Evolutionary conservation across 2,329 filamentous ascomycete genomes (phyloP), one percentile per base, ranked within the genome.

Genomic region (Paecilomyces fulvus): DNA sequence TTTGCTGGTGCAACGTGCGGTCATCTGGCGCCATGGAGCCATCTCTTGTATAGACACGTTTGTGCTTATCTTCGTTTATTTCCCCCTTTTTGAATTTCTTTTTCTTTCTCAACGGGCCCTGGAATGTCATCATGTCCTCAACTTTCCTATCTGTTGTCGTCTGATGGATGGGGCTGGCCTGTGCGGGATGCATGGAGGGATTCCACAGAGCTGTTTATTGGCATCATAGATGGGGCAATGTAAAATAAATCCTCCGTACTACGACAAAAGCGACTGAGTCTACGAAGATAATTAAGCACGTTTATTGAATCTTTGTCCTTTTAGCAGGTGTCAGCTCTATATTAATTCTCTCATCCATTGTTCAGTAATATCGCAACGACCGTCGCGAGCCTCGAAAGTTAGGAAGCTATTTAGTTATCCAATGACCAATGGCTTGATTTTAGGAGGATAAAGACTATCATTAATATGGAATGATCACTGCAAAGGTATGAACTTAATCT

Each of bases 221-320:
- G 64, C 68, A 69, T 70, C 64, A 70, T 72, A 72, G 69, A 72
- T 64, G 67, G 66, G 67, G 63, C 64, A 70, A 70, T 72, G 69
- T 71, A 71, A 71, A 71, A 70, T 65, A 69, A 37, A 53, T 33
- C 51, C 23, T 43, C n/a, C 14, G 31, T 33, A 37, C 14, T 43
- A 53, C 20, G 30, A 25, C 10, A 53, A 53, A 53, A 23, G 31
- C n/a, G 51, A 53, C 21, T 23, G 30, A 53, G 21, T 23, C 33
- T 10, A 46, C 30, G 21, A 23, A 52, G 14, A 52, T 52, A 49
- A 23, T 33, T 43, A 43, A 43, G 37, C 37, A 43, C n/a, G 7
- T 43, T 43, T 43, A 37, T 20, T 21, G 7, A 43, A 49, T 25
- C 14, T 10, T 48, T 48, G 3, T 31, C 12, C 12, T 31, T 10